Evolutionary conservation across 208 protist genomes (phyloP), one percentile per base, ranked within the genome.

Genomic region (Trypanosomatidae sp.): DNA sequence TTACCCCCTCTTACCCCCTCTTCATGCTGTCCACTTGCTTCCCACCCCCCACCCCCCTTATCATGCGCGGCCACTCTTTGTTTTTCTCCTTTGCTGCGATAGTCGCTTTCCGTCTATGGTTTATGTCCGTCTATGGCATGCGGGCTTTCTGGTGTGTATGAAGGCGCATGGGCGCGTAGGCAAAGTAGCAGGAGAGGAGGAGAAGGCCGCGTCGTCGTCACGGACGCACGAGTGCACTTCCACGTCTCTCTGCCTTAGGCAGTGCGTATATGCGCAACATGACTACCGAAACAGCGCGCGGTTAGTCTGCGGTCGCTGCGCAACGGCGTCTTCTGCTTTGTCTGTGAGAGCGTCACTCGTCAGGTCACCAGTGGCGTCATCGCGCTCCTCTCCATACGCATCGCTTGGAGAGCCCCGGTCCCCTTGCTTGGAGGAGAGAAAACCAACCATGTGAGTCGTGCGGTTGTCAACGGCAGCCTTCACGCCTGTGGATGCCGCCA

Each of bases 251-350:
- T 65, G 36, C 7, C 59, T 65, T 25, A 22, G 15, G 39, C 12
- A 44, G 0, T 28, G 59, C 59, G 39, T 19, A 33, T 9, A 5
- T 62, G 52, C 52, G 17, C 17, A 13, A 15, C 39, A 28, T 65
- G 4, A 3, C 60, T 55, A 80, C 1, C 22, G 53, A 60, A 80
- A 80, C 9, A 80, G 56, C 2, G 76, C 76, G 5, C 76, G 69
- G 53, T 68, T 67, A 2, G 65, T 74, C 49, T 71, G 76, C 52
- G 52, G 76, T 25, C 59, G 30, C 13, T 25, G 33, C n/a, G 36
- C 39, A 46, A 39, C 59, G 22, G 39, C 39, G 39, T 22, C 36
- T 3, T 15, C 36, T 46, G 59, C 9, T 8, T 43, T 46, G 36
- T 3, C 39, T 30, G 59, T 65, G 39, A 46, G 19, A 46, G 36